Conservation (phyloP, 208 protist genomes). For the Naegleria gruberi region DNA sequence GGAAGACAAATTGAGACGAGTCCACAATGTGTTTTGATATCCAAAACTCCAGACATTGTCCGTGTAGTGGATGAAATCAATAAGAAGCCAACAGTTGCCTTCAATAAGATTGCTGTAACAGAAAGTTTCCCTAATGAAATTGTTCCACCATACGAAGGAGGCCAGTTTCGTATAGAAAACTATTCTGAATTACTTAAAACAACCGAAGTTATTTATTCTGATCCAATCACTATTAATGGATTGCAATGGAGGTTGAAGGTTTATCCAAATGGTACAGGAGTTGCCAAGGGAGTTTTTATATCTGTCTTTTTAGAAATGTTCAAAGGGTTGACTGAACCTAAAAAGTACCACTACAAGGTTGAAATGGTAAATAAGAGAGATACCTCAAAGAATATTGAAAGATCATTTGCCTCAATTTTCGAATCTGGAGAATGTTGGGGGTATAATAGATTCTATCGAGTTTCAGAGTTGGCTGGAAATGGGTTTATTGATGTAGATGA, state of each 20-base stretch:
- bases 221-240: neutral
- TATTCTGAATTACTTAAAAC: neutral
- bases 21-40: neutral
- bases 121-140: neutral
- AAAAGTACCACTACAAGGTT: neutral
- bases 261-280: neutral
- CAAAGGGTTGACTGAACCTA: neutral
- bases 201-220: neutral
- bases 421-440: conserved; percentile 14
- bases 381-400: neutral
- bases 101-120: neutral
- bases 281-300: neutral
- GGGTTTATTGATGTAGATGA: neutral
- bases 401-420: neutral
- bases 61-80: neutral
- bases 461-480: neutral
- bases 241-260: neutral
- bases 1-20: neutral
- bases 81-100: neutral
- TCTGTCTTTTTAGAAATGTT: conserved; percentile 8
- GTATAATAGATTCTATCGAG: neutral
- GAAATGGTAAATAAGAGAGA: neutral
- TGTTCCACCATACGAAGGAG: neutral
- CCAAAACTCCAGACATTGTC: neutral
- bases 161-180: neutral